Evolutionary conservation across 1,284 basidiomycete genomes (phyloP), one percentile per base, ranked within the genome.

Genomic region (Trametes sp.): DNA sequence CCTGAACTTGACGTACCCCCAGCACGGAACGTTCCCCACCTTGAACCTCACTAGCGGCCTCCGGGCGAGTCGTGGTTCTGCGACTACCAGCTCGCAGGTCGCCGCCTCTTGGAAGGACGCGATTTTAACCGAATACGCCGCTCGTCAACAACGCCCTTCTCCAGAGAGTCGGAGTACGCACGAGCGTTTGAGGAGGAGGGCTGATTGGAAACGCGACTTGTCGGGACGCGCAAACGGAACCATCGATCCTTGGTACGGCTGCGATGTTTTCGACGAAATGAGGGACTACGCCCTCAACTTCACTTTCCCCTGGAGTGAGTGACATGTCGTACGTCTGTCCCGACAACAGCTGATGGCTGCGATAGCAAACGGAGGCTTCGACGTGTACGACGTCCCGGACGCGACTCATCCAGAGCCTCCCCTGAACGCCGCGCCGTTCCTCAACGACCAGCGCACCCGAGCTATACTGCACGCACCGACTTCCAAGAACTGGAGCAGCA

Each of bases 1-100:
- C 67, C 72, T 91, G 45, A 87, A 86, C 67, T 75, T 91, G 13
- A 86, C 87, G 21, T 91, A 91, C 64, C 89, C 89, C 4, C 86
- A 90, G 70, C 77, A 58, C 24, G 81, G 79, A 38, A 74, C 75
- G 38, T 81, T 90, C 54, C 84, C 86, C 0, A 75, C 82, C 1
- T 46, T 68, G 13, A 53, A 59, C 28, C 50, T 60, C 29, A 33
- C 36, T 11, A 31, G 54, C 4, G 61, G 60, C 14, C 53, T 50
- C 23, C 59, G 49, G 10, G 36, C 49, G 14, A 45, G 52, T 4
- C 16, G 59, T 23, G 38, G 16, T 10, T 26, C 42, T 14, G 1
- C 31, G 2, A 28, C 31, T 14, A 16, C 28, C 11, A 19, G 42
- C 36, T 42, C 21, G 24, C 65, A n/a, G 28, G n/a, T 31, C 13